Percentiles rank a stretch among this genome's conserved stretches.
These are phyloP conservation scores for Lachnellula arida DNA, from an alignment of 2,329 filamentous ascomycete genomes.

Conservation along the genomic window DNA sequence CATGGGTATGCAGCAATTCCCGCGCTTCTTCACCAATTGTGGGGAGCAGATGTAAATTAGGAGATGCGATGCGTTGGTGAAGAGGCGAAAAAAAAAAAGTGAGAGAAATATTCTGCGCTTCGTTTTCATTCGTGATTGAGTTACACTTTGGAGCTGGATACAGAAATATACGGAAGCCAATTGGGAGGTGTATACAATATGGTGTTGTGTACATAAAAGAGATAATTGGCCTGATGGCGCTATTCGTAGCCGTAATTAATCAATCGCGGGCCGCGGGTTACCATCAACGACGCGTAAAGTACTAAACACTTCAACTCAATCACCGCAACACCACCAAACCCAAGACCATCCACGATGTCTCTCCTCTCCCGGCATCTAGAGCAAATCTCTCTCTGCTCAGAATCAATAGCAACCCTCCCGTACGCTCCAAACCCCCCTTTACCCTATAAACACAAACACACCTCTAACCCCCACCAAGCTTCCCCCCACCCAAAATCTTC, in stretches of 20 bases:
- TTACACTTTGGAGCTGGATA: background rate
- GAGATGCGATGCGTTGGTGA: constrained; percentile 7
- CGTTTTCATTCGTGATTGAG: background rate
- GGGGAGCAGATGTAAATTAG: background rate
- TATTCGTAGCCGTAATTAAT: background rate
- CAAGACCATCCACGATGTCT: constrained; percentile 49
- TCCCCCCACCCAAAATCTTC: constrained; percentile 88
- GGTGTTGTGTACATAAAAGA: background rate
- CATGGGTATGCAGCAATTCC: background rate
- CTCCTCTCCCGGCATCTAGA: constrained; percentile 67
- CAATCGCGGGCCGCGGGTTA: background rate
- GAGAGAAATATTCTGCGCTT: background rate
- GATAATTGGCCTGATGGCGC: background rate
- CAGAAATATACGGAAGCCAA: background rate
- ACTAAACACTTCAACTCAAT: constrained; percentile 2
- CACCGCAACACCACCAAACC: constrained; percentile 2
- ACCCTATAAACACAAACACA: background rate
- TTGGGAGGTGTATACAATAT: background rate
- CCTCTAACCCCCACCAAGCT: constrained; percentile 47
- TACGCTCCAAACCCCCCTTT: constrained; percentile 36
- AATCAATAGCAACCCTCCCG: constrained; percentile 71
- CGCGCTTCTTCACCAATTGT: constrained; percentile 1
- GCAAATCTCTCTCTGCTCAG: constrained; percentile 71
- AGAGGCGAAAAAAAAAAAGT: background rate
- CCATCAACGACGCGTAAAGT: constrained; percentile 11